phyloP scores from a whole-genome alignment of 2,329 filamentous ascomycete genomes.

The Exophiala sideris region DNA sequence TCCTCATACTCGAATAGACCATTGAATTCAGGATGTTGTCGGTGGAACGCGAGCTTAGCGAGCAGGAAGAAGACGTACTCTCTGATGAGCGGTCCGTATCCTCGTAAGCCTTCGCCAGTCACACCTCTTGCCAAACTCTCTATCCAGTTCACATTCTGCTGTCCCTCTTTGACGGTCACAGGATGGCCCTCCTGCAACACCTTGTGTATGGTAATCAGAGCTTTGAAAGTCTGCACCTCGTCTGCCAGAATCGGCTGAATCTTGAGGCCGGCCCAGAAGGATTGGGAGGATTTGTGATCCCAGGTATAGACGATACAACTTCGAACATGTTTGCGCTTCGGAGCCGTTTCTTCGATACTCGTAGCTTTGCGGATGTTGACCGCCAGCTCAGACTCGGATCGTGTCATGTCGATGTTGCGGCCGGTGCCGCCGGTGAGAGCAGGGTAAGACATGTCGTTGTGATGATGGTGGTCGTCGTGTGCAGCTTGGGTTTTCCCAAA shows the following conservation, averaged over 20 bases:
- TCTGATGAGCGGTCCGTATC: slow-evolving; percentile 84
- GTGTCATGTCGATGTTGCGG: slow-evolving; percentile 27
- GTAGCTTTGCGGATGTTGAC: slow-evolving; percentile 67
- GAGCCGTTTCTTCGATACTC: slow-evolving; percentile 51
- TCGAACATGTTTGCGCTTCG: slow-evolving; percentile 79
- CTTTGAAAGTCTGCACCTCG: slow-evolving; percentile 98
- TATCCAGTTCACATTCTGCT: slow-evolving; percentile 84
- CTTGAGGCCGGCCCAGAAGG: slow-evolving; percentile 98
- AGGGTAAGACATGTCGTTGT: slow-evolving; percentile 24
- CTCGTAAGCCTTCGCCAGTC: slow-evolving; percentile 75
- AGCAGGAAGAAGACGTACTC: slow-evolving; percentile 97
- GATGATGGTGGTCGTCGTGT: slow-evolving; percentile 11
- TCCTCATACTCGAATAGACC: slow-evolving; percentile 98
- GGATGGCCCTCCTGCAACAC: slow-evolving; percentile 96
- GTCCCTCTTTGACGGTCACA: slow-evolving; percentile 78
- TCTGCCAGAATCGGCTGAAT: slow-evolving; percentile 92
- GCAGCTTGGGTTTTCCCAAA: slow-evolving; percentile 21
- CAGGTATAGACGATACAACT: slow-evolving; percentile 98
- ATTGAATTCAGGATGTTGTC: slow-evolving; percentile 96
- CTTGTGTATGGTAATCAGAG: slow-evolving; percentile 94
- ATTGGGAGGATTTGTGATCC: slow-evolving; percentile 93
- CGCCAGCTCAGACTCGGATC: slow-evolving; percentile 60
- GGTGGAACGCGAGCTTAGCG: slow-evolving; percentile 93
- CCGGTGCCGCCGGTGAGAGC: slow-evolving; percentile 19
- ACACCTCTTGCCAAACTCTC: slow-evolving; percentile 85